A percentile compares a stretch with the other conserved stretches of the same genome.
phyloP scores from a whole-genome alignment of 805 yeast genomes.

The Cyberlindnera galapagoensis region DNA sequence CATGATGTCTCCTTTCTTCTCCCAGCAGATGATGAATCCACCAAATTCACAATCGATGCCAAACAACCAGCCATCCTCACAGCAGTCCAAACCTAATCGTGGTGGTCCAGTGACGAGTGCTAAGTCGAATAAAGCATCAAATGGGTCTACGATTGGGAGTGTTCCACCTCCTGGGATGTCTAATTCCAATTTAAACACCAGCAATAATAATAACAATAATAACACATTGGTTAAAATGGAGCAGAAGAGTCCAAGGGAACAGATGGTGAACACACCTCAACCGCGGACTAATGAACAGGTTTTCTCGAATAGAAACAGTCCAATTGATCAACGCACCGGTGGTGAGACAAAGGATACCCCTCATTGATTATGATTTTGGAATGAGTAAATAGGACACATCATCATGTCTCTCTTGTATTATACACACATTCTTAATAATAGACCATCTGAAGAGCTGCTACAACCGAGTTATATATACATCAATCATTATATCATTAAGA shows the following conservation, averaged over 20 bases:
- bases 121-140: conserved; percentile 1
- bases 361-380: neutral
- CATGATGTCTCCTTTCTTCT: conserved; percentile 13
- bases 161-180: too few relatives aligned
- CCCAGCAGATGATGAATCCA: conserved; percentile 13
- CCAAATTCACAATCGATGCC: conserved; percentile 16
- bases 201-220: too few relatives aligned
- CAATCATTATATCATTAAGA: too few relatives aligned
- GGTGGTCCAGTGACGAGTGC: conserved; percentile 12
- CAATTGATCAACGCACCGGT: conserved; percentile 9
- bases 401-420: too few relatives aligned
- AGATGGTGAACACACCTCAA: conserved; percentile 2
- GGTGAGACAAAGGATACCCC: conserved; percentile 5
- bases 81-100: neutral
- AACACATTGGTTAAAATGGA: too few relatives aligned
- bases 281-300: too few relatives aligned
- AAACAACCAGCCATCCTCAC: conserved; percentile 11
- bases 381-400: too few relatives aligned
- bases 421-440: too few relatives aligned
- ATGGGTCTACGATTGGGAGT: conserved; percentile 1
- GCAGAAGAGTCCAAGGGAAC: conserved; percentile 8
- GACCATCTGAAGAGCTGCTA: too few relatives aligned
- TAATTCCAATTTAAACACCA: too few relatives aligned
- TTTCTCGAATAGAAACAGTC: conserved; percentile 7
- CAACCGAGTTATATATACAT: too few relatives aligned